Conservation (phyloP, 176 grass and related monocot species). For the Canna indica region DNA sequence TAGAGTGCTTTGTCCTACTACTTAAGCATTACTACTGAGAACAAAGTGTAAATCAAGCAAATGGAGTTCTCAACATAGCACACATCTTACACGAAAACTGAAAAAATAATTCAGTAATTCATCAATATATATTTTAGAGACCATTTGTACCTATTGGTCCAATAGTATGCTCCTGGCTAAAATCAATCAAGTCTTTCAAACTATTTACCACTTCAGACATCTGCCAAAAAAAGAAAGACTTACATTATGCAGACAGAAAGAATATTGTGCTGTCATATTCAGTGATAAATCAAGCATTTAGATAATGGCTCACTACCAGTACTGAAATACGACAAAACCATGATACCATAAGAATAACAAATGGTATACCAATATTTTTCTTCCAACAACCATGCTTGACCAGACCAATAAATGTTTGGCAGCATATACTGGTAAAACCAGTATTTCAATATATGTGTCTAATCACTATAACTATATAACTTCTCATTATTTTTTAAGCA, state of each 20-base stretch:
- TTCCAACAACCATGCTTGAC: no score
- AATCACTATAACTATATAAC: no score
- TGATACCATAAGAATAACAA: no score
- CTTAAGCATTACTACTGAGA: neutral
- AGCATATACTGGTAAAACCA: no score
- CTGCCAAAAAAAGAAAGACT: conserved; percentile 21
- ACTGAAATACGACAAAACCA: no score
- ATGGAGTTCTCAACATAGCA: neutral
- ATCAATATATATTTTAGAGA: neutral
- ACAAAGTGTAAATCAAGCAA: neutral
- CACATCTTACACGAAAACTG: neutral
- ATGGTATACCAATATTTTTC: no score
- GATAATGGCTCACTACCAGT: no score
- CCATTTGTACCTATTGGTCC: conserved; percentile 65
- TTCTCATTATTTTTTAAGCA: neutral
- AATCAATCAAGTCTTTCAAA: conserved; percentile 94
- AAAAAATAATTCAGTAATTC: neutral
- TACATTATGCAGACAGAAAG: neutral
- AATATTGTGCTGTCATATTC: neutral
- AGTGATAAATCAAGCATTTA: neutral
- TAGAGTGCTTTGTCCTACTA: neutral
- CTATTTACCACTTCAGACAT: conserved; percentile 97
- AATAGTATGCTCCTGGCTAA: conserved; percentile 61
- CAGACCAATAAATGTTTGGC: no score
- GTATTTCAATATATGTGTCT: no score